These are phyloP conservation scores for Colletotrichum salicis DNA, from an alignment of 2,329 filamentous ascomycete species.

Conservation along the genomic window DNA sequence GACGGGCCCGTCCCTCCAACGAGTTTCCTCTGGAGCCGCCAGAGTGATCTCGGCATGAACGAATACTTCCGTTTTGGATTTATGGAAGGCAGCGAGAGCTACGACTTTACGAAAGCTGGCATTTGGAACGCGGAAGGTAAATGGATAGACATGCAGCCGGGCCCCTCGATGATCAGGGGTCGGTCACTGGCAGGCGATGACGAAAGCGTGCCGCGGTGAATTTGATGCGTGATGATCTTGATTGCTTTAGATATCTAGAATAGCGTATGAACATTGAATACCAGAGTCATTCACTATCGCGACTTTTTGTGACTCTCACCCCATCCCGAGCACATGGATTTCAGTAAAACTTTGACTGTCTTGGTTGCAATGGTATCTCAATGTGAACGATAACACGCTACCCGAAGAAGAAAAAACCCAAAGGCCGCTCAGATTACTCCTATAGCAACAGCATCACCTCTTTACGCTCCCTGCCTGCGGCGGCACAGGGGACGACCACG, in stretches of 20 bases:
- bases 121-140: slow-evolving; percentile 72
- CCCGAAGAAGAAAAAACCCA: background rate
- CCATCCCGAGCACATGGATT: background rate
- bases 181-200: slow-evolving; percentile 40
- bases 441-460: background rate
- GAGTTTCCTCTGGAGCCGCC: slow-evolving; percentile 69
- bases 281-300: background rate
- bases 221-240: slow-evolving; percentile 5
- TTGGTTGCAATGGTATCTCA: background rate
- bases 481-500: slow-evolving; percentile 45
- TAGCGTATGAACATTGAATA: background rate
- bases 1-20: slow-evolving; percentile 57
- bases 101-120: slow-evolving; percentile 81
- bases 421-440: background rate
- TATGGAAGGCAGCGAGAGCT: slow-evolving; percentile 71
- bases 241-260: slow-evolving; percentile 7
- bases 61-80: slow-evolving; percentile 85
- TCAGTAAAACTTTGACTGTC: background rate
- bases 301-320: background rate
- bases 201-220: slow-evolving; percentile 38
- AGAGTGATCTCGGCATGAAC: slow-evolving; percentile 56
- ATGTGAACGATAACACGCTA: background rate
- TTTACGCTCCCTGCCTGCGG: slow-evolving; percentile 24
- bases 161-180: slow-evolving; percentile 60
- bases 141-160: slow-evolving; percentile 74